Conservation (phyloP, 805 yeast genomes). For the Metschnikowia continentalis region DNA sequence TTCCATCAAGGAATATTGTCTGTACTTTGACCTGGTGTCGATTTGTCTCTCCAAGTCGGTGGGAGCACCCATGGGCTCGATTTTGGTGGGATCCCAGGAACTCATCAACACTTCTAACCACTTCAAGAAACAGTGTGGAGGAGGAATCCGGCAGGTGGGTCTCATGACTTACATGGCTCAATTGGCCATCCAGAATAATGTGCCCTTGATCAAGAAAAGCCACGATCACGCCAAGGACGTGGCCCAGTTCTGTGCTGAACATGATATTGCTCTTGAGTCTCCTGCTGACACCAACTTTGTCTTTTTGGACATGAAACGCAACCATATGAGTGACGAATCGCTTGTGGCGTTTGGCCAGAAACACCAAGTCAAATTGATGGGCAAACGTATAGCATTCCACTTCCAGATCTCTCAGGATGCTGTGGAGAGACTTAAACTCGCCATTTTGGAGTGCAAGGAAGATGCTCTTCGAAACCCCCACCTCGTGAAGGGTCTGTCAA, state of each 20-base stretch:
- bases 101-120: slow-evolving; percentile 72
- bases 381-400: slow-evolving; percentile 80
- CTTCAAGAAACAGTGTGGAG: slow-evolving; percentile 88
- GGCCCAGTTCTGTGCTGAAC: slow-evolving; percentile 47
- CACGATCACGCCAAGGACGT: slow-evolving; percentile 52
- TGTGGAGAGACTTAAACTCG: slow-evolving; percentile 40
- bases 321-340: slow-evolving; percentile 53
- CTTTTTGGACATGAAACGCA: slow-evolving; percentile 55
- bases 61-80: slow-evolving; percentile 92
- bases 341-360: slow-evolving; percentile 54
- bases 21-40: slow-evolving; percentile 81
- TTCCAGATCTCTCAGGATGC: slow-evolving; percentile 36
- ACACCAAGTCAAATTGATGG: slow-evolving; percentile 60
- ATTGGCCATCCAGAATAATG: slow-evolving; percentile 71
- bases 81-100: slow-evolving; percentile 62
- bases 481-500: not conserved
- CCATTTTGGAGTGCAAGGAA: slow-evolving; percentile 53
- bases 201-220: slow-evolving; percentile 48
- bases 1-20: slow-evolving; percentile 65
- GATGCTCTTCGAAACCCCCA: slow-evolving; percentile 50
- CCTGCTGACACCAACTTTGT: slow-evolving; percentile 86
- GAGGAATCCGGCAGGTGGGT: slow-evolving; percentile 90
- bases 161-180: slow-evolving; percentile 75
- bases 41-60: slow-evolving; percentile 84
- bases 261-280: slow-evolving; percentile 57